Percentiles rank a stretch among this genome's conserved stretches.
These are phyloP conservation scores for Barbarea vulgaris DNA, from an alignment of 345 rosid species.

Conservation along the genomic window DNA sequence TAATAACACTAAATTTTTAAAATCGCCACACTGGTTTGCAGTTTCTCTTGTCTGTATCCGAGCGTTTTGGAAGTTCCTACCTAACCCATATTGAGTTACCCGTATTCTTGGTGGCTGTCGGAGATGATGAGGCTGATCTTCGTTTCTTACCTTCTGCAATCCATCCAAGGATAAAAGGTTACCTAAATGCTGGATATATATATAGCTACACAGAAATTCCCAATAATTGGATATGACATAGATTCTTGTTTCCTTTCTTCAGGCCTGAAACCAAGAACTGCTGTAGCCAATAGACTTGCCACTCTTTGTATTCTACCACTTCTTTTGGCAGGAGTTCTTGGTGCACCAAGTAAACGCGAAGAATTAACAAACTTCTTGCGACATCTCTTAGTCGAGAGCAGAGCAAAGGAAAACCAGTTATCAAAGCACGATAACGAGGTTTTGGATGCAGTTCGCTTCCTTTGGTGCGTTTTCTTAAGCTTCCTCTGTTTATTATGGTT, in stretches of 20 bases:
- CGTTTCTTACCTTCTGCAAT: constrained; percentile 59
- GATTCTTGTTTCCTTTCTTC: constrained; percentile 40
- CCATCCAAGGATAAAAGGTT: constrained; percentile 75
- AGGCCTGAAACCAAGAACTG: constrained; percentile 88
- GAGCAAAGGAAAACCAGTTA: constrained; percentile 58
- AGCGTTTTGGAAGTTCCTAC: constrained; percentile 73
- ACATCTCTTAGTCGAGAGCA: constrained; percentile 67
- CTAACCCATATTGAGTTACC: constrained; percentile 83
- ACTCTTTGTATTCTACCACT: constrained; percentile 81
- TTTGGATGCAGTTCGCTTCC: constrained; percentile 86
- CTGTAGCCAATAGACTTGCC: constrained; percentile 75
- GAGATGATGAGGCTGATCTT: constrained; percentile 83
- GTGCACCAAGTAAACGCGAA: constrained; percentile 73
- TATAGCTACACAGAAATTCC: constrained; percentile 14
- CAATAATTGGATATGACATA: constrained; percentile 16
- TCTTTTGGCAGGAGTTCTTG: constrained; percentile 92
- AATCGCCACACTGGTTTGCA: constrained; percentile 43
- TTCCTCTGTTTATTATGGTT: constrained; percentile 14
- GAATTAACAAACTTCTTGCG: constrained; percentile 72
- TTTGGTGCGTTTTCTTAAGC: constrained; percentile 59
- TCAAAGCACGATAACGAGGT: constrained; percentile 56
- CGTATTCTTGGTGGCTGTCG: constrained; percentile 82
- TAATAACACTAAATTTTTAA: background rate
- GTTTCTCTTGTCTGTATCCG: constrained; percentile 81
- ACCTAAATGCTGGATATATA: constrained; percentile 19